A percentile compares a stretch with the other conserved stretches of the same genome.
Evolutionary conservation across 2,329 filamentous ascomycete genomes (phyloP).

Genomic region (Fusarium sarcochroum): DNA sequence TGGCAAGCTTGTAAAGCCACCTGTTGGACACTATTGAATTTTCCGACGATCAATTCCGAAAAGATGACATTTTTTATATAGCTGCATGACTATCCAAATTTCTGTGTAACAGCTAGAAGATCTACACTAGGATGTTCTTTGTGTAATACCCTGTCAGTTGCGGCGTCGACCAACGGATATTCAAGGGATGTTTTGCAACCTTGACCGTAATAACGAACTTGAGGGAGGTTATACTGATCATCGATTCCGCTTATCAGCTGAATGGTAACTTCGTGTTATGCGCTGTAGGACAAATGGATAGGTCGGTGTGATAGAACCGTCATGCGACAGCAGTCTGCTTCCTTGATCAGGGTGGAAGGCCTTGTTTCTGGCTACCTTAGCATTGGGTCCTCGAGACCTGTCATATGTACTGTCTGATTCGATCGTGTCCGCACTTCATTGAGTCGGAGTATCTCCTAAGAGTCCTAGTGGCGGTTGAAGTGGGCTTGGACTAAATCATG

Average conservation of each 20-base stretch:
- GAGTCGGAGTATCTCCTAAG: background rate
- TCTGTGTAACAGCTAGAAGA: background rate
- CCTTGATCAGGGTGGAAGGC: background rate
- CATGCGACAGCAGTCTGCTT: background rate
- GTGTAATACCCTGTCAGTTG: background rate
- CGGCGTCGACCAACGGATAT: background rate
- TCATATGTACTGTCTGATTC: no score
- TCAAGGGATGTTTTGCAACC: no score
- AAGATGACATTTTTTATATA: background rate
- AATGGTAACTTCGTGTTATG: background rate
- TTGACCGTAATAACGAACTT: no score
- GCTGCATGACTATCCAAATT: background rate
- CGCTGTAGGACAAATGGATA: background rate
- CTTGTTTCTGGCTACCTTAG: background rate
- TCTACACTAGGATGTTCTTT: background rate
- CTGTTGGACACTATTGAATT: background rate
- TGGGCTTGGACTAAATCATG: background rate
- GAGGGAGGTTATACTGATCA: background rate
- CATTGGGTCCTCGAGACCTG: fast-evolving
- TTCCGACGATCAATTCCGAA: background rate
- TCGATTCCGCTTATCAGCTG: background rate
- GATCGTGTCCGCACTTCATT: no score
- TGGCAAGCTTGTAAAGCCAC: background rate
- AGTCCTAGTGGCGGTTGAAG: fast-evolving
- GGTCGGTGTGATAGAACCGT: constrained; percentile 8